phyloP scores from a whole-genome alignment of 768 basidiomycete species.

The Auricularia sp. region DNA sequence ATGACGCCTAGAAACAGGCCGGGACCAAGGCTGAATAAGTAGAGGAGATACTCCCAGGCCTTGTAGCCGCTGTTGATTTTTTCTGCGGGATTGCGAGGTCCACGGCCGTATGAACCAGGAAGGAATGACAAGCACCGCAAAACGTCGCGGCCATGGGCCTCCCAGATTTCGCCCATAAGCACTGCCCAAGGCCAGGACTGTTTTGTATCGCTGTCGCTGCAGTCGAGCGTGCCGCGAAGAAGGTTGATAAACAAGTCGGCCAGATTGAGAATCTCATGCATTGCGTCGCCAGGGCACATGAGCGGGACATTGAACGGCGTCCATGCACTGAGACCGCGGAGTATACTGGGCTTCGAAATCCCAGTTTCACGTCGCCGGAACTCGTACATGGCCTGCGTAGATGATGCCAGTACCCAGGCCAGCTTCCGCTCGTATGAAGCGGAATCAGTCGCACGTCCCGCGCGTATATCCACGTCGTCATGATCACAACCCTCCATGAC shows the following conservation, averaged over 20 bases:
- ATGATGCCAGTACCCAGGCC: background rate
- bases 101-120: conserved; percentile 16
- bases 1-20: background rate
- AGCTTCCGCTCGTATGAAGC: conserved; percentile 4
- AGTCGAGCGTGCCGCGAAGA: conserved; percentile 6
- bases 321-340: conserved; percentile 21
- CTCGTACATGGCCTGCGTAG: background rate
- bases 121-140: conserved; percentile 6
- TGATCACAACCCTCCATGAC: conserved; percentile 19
- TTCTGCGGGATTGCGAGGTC: conserved; percentile 31
- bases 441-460: background rate
- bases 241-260: conserved; percentile 6
- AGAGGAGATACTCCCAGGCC: conserved; percentile 24
- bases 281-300: conserved; percentile 8
- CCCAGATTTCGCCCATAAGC: conserved; percentile 22
- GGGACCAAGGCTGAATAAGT: conserved; percentile 18
- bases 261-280: conserved; percentile 1
- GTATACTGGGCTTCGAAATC: conserved; percentile 26
- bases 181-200: conserved; percentile 10
- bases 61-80: conserved; percentile 18
- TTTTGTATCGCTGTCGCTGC: background rate
- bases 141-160: conserved; percentile 24
- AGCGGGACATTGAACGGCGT: conserved; percentile 14
- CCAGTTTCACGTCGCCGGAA: conserved; percentile 19
- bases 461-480: conserved; percentile 1